Evolutionary conservation across 805 yeast genomes (phyloP), one percentile per base, ranked within the genome.

Genomic region (Myxozyma neotropica): DNA sequence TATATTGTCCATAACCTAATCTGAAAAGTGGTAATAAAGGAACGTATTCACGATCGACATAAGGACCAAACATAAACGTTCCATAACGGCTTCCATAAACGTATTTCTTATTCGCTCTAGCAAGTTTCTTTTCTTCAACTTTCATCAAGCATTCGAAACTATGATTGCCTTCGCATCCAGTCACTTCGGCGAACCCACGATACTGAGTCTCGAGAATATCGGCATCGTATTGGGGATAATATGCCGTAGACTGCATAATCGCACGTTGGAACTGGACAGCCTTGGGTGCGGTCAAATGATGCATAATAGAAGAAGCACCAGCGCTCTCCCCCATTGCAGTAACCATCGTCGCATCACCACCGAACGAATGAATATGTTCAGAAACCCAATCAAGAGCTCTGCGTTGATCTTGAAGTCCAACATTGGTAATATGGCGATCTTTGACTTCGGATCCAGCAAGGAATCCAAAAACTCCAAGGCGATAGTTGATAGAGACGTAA

Each of bases 291-390:
- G 47, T 60, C 57, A 48, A 70, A 71, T 31, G 75, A 69, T 62
- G 75, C 61, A 51, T 56, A 62, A 55, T 71, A 69, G 75, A 75
- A 52, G 61, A 77, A 31, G 35, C 77, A 26, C 80, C 80, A 7
- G 80, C 78, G 44, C 72, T 65, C 61, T 74, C 74, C 7, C 80
- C 79, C 63, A 72, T 68, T n/a, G 76, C 64, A 1, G 78, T 74
- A 17, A 77, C 70, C 55, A 63, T 64, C 29, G 67, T 60, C 1
- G 74, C 70, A 56, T 76, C 69, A 26, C 80, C 79, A 13, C 78
- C 78, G 63, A 76, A 76, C 35, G 56, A 48, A 10, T 45, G 63
- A 50, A 76, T 76, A 61, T 76, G 70, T 39, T 70, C 68, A 39
- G 68, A 59, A 17, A 72, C 68, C 80, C 80, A 77, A 17, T 70